A percentile compares a stretch with the other conserved stretches of the same genome.
Evolutionary conservation across 208 protist species (phyloP).

Genomic region (Leishmania lainsoni): DNA sequence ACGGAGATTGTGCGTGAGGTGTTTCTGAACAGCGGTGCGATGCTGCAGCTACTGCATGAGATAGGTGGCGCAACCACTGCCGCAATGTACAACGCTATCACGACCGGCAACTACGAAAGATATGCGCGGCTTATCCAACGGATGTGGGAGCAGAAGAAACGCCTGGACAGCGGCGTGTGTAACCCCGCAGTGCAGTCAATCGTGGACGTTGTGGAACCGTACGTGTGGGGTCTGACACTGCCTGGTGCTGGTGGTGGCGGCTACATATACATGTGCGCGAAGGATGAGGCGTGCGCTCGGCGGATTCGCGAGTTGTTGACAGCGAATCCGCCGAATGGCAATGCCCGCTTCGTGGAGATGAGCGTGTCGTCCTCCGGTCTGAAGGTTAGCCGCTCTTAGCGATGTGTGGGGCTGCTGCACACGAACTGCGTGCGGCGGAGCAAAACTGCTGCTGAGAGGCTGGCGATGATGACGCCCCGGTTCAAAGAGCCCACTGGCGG

Average conservation of each 20-base stretch:
- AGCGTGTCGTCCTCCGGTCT: constrained; percentile 39
- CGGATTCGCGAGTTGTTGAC: constrained; percentile 42
- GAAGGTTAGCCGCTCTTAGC: constrained; percentile 29
- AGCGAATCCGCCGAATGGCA: constrained; percentile 39
- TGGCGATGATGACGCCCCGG: neutral
- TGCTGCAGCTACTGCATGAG: constrained; percentile 37
- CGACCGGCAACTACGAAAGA: constrained; percentile 36
- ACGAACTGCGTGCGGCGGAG: neutral
- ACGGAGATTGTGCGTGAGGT: constrained; percentile 46
- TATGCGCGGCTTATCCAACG: constrained; percentile 39
- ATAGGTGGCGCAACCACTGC: constrained; percentile 42
- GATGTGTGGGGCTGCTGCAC: neutral
- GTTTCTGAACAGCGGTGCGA: constrained; percentile 40
- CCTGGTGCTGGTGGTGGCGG: constrained; percentile 70
- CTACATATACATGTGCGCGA: constrained; percentile 70
- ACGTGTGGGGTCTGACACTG: constrained; percentile 53
- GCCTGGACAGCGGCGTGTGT: constrained; percentile 43
- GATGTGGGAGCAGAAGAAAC: constrained; percentile 62
- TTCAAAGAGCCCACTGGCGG: neutral
- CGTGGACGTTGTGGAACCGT: constrained; percentile 40
- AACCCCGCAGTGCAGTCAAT: constrained; percentile 41
- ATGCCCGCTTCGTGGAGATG: constrained; percentile 63
- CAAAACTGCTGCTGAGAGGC: neutral
- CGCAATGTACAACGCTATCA: constrained; percentile 50
- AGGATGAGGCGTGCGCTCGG: constrained; percentile 39